Conservation (phyloP, 257 asterid genomes). For the Echium plantagineum region DNA sequence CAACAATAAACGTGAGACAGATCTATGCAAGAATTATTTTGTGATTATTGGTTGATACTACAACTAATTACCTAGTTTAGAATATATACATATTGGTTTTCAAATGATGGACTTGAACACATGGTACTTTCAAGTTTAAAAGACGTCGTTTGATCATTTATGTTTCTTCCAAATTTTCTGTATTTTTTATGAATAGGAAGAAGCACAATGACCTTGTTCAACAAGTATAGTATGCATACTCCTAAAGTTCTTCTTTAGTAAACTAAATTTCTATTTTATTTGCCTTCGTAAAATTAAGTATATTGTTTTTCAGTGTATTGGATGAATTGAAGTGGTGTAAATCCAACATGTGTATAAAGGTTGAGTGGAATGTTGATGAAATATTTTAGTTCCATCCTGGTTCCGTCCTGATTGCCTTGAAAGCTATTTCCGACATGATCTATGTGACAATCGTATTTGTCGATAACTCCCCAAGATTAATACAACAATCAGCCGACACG, state of each 20-base stretch:
- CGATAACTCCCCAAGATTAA: too few relatives aligned
- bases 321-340: too few relatives aligned
- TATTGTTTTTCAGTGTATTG: too few relatives aligned
- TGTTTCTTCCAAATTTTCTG: background rate
- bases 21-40: background rate
- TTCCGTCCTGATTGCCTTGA: too few relatives aligned
- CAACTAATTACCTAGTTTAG: background rate
- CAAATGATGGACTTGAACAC: background rate
- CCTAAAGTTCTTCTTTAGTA: background rate
- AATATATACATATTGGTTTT: background rate
- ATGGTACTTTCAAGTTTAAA: background rate
- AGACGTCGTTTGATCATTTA: background rate
- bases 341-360: too few relatives aligned
- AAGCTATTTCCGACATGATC: too few relatives aligned
- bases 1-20: conserved; percentile 21
- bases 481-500: too few relatives aligned
- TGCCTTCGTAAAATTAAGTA: too few relatives aligned
- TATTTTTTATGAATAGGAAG: background rate
- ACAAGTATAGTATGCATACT: background rate
- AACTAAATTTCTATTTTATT: too few relatives aligned
- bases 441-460: too few relatives aligned
- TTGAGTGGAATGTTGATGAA: too few relatives aligned
- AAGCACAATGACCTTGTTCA: background rate
- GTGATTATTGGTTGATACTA: background rate
- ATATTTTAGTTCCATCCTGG: too few relatives aligned